Evolutionary conservation across 306 rosid species (phyloP), one percentile per base, ranked within the genome.

Genomic region (Cercis canadensis): DNA sequence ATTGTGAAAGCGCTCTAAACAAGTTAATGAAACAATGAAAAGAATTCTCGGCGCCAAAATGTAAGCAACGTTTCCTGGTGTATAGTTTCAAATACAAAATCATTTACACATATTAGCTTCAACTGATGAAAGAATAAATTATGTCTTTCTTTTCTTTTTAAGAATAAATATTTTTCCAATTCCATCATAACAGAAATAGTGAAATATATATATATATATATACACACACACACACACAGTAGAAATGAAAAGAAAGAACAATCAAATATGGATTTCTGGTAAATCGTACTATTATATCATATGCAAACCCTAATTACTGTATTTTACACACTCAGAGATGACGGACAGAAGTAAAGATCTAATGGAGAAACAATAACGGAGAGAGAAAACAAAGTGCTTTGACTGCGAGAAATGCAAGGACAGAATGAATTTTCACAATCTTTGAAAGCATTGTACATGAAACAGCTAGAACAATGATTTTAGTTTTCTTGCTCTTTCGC

Each of bases 11-110:
- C n/a, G n/a, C n/a, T n/a, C 45, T 21, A 9, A 4, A 58, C 68
- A 19, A 18, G 57, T 46, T 43, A 57, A 64, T 14, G 54, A 72
- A 57, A 43, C 37, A 67, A 77, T 37, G 3, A 31, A 12, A 39
- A 57, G 14, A 24, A 11, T 31, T 65, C 67, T 59, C 7, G 31
- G 65, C 34, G 54, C 12, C 53, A 34, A 8, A 68, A 39, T 6
- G n/a, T 43, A 6, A 56, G 44, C 50, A 77, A 8, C 31, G 43
- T 39, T 67, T 77, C 77, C 45, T 65, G 63, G 8, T 62, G 7
- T 8, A 4, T 32, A 40, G 46, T 53, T 21, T 16, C 4, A 56
- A 61, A 46, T 53, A n/a, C 29, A 24, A 24, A 47, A 57, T 32
- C 74, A 70, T 56, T 59, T 11, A 4, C 15, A 46, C 34, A 7